phyloP scores from a whole-genome alignment of 495 filamentous ascomycete species.

The Aspergillus bridgeri region DNA sequence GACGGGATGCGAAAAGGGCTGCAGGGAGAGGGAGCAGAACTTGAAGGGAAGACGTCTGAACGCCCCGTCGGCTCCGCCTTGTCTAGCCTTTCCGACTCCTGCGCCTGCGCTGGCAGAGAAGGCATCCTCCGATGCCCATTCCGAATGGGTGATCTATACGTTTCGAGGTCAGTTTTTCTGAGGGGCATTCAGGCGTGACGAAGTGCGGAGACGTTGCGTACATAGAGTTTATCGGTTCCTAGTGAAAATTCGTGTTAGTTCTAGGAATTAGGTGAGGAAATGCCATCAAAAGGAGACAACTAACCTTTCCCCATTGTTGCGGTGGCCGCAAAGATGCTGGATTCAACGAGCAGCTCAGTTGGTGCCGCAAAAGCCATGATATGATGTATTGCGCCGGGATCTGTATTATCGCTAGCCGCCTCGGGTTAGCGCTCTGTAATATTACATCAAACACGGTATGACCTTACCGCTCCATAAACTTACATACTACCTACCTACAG shows the following conservation, averaged over 20 bases:
- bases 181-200: not conserved
- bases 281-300: slow-evolving; percentile 4
- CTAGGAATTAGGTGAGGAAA: not conserved
- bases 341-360: not conserved
- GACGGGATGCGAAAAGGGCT: slow-evolving; percentile 84
- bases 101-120: slow-evolving; percentile 74
- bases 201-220: slow-evolving; percentile 29
- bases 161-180: slow-evolving; percentile 13
- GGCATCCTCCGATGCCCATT: slow-evolving; percentile 90
- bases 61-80: slow-evolving; percentile 53
- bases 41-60: slow-evolving; percentile 96
- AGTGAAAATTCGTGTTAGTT: slow-evolving; percentile 13
- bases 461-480: too few species aligned
- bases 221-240: slow-evolving; percentile 76
- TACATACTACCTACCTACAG: not conserved
- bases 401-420: slow-evolving; percentile 1
- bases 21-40: slow-evolving; percentile 93
- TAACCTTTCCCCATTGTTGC: slow-evolving; percentile 57
- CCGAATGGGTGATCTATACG: slow-evolving; percentile 80
- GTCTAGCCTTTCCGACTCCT: slow-evolving; percentile 49
- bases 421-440: slow-evolving; percentile 4
- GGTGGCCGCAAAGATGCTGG: slow-evolving; percentile 11
- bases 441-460: not conserved
- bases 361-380: slow-evolving; percentile 1
- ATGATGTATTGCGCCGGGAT: slow-evolving; percentile 10